These are phyloP conservation scores for Wickerhamiella alocasiicola DNA, from an alignment of 805 yeast species.

Conservation along the genomic window DNA sequence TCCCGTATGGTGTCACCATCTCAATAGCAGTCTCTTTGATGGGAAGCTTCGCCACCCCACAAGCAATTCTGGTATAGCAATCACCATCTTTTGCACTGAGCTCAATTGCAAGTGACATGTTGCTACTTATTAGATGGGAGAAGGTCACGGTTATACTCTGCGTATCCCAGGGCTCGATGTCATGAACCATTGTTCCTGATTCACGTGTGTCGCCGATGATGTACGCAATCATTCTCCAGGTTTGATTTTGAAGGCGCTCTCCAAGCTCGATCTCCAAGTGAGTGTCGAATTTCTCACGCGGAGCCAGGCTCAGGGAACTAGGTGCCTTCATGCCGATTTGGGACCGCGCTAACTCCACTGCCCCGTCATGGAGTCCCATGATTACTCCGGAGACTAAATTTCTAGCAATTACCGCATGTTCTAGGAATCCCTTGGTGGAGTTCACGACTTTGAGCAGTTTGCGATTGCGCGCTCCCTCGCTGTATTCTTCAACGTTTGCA, in stretches of 20 bases:
- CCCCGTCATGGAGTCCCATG: conserved; percentile 2
- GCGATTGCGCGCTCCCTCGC: no score
- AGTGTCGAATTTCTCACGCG: neutral
- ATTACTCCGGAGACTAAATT: conserved; percentile 2
- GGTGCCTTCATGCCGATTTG: neutral
- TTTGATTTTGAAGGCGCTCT: neutral
- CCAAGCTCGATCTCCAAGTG: neutral
- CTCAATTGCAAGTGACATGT: neutral
- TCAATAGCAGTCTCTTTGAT: neutral
- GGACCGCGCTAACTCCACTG: conserved; percentile 2
- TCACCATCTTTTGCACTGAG: neutral
- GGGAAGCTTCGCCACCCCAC: neutral
- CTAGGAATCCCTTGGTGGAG: no score
- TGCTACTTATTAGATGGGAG: neutral
- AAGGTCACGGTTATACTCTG: neutral
- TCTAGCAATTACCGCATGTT: no score
- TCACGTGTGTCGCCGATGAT: neutral
- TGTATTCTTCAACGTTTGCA: no score
- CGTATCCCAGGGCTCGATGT: neutral
- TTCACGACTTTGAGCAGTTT: no score
- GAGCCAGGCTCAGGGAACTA: neutral
- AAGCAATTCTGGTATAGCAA: neutral
- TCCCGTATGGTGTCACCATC: neutral
- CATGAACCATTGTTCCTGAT: neutral
- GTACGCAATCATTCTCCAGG: conserved; percentile 2